A percentile compares a stretch with the other conserved stretches of the same genome.
Evolutionary conservation across 108 stramenopile genomes (phyloP).

Genomic region (Nannochloropsis oceanica): DNA sequence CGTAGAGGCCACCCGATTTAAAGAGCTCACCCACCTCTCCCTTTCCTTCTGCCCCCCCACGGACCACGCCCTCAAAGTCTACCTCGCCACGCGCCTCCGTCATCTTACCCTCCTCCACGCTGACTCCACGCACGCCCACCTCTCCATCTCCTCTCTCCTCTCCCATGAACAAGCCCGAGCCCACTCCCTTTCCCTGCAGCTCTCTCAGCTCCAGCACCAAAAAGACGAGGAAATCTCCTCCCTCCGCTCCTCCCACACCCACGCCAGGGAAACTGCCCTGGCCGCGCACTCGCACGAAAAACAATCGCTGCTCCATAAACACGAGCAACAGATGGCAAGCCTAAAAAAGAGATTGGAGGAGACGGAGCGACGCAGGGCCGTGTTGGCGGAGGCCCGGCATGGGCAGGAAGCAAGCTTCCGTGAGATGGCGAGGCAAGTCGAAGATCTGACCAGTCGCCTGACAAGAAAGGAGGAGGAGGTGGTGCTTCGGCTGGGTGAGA

Average conservation of each 20-base stretch:
- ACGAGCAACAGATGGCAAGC: background rate
- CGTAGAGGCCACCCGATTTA: slow-evolving; percentile 44
- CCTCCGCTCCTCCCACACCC: background rate
- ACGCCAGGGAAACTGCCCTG: background rate
- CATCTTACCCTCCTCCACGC: background rate
- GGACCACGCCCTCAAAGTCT: slow-evolving; percentile 33
- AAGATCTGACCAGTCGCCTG: slow-evolving; percentile 10
- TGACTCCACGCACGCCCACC: background rate
- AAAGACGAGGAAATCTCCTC: background rate
- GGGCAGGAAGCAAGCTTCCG: slow-evolving; percentile 29
- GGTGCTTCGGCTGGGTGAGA: slow-evolving; percentile 14
- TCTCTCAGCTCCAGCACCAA: background rate
- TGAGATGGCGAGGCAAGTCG: slow-evolving; percentile 3
- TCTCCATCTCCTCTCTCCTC: background rate
- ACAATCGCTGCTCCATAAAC: background rate
- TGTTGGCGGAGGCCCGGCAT: slow-evolving; percentile 7
- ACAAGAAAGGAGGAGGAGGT: background rate
- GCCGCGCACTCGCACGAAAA: background rate
- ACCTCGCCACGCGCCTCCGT: slow-evolving; percentile 38
- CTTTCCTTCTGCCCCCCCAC: slow-evolving; percentile 30
- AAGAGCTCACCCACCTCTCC: slow-evolving; percentile 40
- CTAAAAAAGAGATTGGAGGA: slow-evolving; percentile 1
- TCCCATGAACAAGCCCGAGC: background rate
- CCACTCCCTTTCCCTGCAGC: background rate
- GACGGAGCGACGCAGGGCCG: slow-evolving; percentile 20